Evolutionary conservation across 495 filamentous ascomycete species (phyloP), one percentile per base, ranked within the genome.

Genomic region (Hyaloscypha variabilis): DNA sequence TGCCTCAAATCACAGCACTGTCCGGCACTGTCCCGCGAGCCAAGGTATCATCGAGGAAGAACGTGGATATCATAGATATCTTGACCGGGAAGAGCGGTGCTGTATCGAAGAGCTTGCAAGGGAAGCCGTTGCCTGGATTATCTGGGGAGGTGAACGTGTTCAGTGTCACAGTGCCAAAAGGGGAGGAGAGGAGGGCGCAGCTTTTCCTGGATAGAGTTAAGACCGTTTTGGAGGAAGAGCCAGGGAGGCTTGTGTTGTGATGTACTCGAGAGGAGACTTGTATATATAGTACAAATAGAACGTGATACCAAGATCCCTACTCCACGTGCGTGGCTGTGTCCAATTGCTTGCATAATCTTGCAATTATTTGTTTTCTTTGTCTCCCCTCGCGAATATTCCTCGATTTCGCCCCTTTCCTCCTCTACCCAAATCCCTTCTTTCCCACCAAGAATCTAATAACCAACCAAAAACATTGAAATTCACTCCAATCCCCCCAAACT

Each of bases 131-230:
- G 26, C 57, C 56, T 6, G 67, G 65, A 5, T 55, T 70, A 8
- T 76, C 78, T 14, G 75, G 76, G 5, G 83, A 89, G n/a, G 79
- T 81, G 1, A 96, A 97, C 77, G 78, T 93, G 0, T 94, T 97
- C 72, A 93, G 88, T 72, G 77, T 97, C 63, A 87, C 77, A 29
- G 93, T 94, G 0, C 87, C 88, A 23, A 87, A 81, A 71, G 83
- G 81, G 6, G 95, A 99, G 72, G 91, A 94, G 83, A 85, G 84
- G 76, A 79, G 94, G 69, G 95, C 91, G 11, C 82, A 81, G 73
- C 80, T 87, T 2, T 99, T 97, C 78, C 75, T 99, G 61, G 89
- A 91, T 76, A 87, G 91, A 55, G 79, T 97, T 39, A 96, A 96
- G 85, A 78, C 79, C 23, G 83, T 93, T 25, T 77, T 99, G 69